Percentiles rank a stretch among this genome's conserved stretches.
Conservation (phyloP, 176 grass and related monocot species). For the Otatea glauca region DNA sequence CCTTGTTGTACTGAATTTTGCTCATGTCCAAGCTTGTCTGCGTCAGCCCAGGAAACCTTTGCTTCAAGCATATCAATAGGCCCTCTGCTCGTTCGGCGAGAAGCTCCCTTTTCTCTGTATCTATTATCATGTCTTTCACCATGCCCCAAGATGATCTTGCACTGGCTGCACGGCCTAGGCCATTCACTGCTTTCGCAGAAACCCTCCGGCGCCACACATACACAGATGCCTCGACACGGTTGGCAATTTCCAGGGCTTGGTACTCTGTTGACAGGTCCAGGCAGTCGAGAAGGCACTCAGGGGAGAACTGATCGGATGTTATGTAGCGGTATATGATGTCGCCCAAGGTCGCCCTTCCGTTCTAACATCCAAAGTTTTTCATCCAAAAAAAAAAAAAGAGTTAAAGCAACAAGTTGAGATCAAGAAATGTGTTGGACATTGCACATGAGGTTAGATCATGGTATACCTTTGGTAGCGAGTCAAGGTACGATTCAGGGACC, state of each 20-base stretch:
- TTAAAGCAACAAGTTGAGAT: neutral
- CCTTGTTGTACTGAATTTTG: slow-evolving; percentile 97
- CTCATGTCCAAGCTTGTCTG: slow-evolving; percentile 92
- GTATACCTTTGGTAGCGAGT: slow-evolving; percentile 69
- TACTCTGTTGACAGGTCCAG: slow-evolving; percentile 89
- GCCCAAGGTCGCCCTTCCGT: slow-evolving; percentile 73
- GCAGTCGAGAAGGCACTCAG: slow-evolving; percentile 85
- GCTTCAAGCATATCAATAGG: slow-evolving; percentile 87
- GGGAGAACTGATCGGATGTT: slow-evolving; percentile 79
- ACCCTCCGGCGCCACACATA: slow-evolving; percentile 75
- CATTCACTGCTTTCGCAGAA: slow-evolving; percentile 49
- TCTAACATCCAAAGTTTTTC: slow-evolving; percentile 53
- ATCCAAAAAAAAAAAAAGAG: too few relatives aligned
- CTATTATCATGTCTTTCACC: slow-evolving; percentile 84
- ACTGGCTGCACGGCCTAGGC: slow-evolving; percentile 46
- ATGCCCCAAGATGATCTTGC: slow-evolving; percentile 83
- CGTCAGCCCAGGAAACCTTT: slow-evolving; percentile 89
- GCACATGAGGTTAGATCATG: neutral
- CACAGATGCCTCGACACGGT: slow-evolving; percentile 81
- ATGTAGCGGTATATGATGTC: slow-evolving; percentile 88
- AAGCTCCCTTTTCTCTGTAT: slow-evolving; percentile 73
- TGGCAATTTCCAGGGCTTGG: slow-evolving; percentile 81
- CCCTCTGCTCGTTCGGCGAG: slow-evolving; percentile 79
- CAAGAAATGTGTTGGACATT: neutral
- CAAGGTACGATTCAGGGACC: slow-evolving; percentile 61